Evolutionary conservation across 139 green algal species (phyloP), one percentile per base, ranked within the genome.

Genomic region (Tetradesmus obliquus): DNA sequence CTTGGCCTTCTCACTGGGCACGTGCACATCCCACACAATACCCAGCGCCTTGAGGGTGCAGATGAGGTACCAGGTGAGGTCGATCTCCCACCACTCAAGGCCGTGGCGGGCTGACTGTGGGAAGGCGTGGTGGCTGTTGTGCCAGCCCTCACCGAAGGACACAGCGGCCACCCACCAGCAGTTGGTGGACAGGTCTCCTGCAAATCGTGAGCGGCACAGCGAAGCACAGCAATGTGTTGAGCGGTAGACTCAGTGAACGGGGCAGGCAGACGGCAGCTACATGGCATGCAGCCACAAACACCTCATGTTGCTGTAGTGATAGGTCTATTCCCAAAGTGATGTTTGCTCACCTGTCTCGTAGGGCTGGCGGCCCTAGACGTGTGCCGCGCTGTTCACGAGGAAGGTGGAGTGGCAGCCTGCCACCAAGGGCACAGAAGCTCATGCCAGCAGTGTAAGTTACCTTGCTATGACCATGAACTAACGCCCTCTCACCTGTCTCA

Each of bases 71-170:
- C 90, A 94, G 62, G 92, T 94, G 45, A 74, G 54, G 91, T 98
- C 95, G n/a, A 95, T 84, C 91, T 97, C 93, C 93, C 93, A 97
- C 94, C 94, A 97, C 92, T 97, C 92, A 5, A 98, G 94, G 3
- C 96, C 96, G 83, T 98, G 96, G 2, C 94, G 91, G 0, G 95
- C 95, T 5, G 88, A 95, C 91, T 96, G 97, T 86, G 97, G 95
- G 58, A 98, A 97, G 1, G 96, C 96, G 84, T 97, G 96, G 93
- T 97, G 96, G 95, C 96, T 97, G 96, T 98, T 98, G 94, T 99
- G 97, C 97, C 97, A 99, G 15, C 97, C 97, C 92, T 99, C 97
- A 32, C 97, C 97, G 91, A 97, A 99, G 0, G 95, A 95, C 24
- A 99, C 92, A 15, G 98, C 86, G 13, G 94, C 97, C 2, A 93